phyloP scores from a whole-genome alignment of 768 basidiomycete species.

The Tephrocybe rancida region DNA sequence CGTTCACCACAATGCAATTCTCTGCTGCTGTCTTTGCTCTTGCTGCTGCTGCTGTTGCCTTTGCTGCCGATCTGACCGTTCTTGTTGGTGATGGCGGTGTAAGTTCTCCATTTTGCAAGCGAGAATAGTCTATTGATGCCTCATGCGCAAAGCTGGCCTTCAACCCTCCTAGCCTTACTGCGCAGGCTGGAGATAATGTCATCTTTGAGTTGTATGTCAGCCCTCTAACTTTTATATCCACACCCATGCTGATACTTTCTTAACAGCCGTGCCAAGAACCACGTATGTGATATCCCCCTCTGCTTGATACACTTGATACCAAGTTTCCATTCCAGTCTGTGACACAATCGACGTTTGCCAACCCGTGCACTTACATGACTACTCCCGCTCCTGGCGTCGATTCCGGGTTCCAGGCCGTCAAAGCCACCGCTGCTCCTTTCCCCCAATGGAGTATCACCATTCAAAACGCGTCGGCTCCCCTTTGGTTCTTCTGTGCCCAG shows the following conservation, averaged over 20 bases:
- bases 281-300: slow-evolving; percentile 22
- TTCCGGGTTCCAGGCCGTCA: slow-evolving; percentile 52
- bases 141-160: slow-evolving; percentile 34
- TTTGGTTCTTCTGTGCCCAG: slow-evolving; percentile 69
- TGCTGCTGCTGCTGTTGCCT: slow-evolving; percentile 38
- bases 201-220: slow-evolving; percentile 53
- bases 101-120: slow-evolving; percentile 7
- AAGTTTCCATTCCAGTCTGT: slow-evolving; percentile 40
- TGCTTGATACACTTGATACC: neutral
- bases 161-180: slow-evolving; percentile 40
- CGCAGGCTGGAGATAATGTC: slow-evolving; percentile 47
- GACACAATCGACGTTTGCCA: slow-evolving; percentile 61
- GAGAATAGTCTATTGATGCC: neutral
- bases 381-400: slow-evolving; percentile 40
- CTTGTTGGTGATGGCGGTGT: slow-evolving; percentile 45
- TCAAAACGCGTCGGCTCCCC: slow-evolving; percentile 43
- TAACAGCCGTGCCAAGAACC: slow-evolving; percentile 44
- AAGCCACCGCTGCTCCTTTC: slow-evolving; percentile 30
- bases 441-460: slow-evolving; percentile 51
- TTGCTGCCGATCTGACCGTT: slow-evolving; percentile 38
- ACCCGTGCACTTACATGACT: slow-evolving; percentile 46
- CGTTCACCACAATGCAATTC: slow-evolving; percentile 49
- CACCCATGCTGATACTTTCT: neutral
- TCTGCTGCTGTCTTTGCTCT: slow-evolving; percentile 44
- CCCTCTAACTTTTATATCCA: neutral